phyloP scores from a whole-genome alignment of 768 basidiomycete genomes.

The Amanita rimosa region DNA sequence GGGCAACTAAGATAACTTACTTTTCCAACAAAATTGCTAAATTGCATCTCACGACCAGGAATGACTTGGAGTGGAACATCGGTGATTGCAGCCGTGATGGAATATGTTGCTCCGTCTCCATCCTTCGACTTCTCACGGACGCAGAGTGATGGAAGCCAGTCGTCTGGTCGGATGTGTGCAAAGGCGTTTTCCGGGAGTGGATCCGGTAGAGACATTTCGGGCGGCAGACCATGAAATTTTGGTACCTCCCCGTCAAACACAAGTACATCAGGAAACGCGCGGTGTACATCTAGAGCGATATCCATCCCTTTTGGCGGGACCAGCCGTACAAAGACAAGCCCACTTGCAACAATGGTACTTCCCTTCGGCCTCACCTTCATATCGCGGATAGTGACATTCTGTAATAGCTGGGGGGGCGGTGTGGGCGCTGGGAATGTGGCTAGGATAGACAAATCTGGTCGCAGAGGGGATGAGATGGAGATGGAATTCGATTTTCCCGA shows the following conservation, averaged over 20 bases:
- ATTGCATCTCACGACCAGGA: conserved; percentile 66
- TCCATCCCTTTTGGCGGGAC: conserved; percentile 64
- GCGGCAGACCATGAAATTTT: conserved; percentile 14
- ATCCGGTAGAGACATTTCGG: conserved; percentile 42
- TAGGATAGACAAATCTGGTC: conserved; percentile 34
- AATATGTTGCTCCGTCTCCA: conserved; percentile 42
- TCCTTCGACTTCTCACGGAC: conserved; percentile 28
- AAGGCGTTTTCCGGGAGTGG: conserved; percentile 68
- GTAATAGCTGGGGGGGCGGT: conserved; percentile 54
- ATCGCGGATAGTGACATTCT: conserved; percentile 60
- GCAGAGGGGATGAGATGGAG: conserved; percentile 42
- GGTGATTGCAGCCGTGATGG: conserved; percentile 51
- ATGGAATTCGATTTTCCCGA: conserved; percentile 47
- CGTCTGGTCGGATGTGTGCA: conserved; percentile 58
- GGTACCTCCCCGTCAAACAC: conserved; percentile 67
- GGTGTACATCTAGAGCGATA: conserved; percentile 48
- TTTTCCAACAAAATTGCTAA: conserved; percentile 70
- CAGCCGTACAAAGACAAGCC: conserved; percentile 50
- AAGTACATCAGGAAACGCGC: conserved; percentile 64
- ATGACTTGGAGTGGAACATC: conserved; percentile 72
- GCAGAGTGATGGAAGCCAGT: conserved; percentile 47
- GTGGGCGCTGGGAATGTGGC: conserved; percentile 56
- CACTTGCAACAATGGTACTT: conserved; percentile 50
- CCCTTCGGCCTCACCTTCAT: conserved; percentile 57
- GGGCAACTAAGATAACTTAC: conserved; percentile 21